Evolutionary conservation across 1,284 basidiomycete species (phyloP).

Genomic region (Wallemia hederae): DNA sequence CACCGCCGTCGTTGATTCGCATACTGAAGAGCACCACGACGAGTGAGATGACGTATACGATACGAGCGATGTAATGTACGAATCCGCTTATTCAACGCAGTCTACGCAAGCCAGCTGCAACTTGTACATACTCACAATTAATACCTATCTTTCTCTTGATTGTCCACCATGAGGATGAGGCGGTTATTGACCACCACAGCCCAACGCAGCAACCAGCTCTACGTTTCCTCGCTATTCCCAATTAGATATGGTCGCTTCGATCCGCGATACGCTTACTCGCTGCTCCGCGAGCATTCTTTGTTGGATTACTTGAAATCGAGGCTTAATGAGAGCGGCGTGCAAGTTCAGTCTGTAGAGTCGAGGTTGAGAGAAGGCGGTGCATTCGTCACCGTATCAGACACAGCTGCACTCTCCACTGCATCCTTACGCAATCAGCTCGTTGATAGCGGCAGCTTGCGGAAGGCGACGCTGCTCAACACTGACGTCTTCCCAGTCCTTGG

Average conservation of each 20-base stretch:
- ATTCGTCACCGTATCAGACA: not conserved
- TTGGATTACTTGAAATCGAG: not conserved
- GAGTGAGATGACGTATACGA: not conserved
- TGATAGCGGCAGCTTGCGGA: not conserved
- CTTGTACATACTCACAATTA: not conserved
- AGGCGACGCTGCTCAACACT: not conserved
- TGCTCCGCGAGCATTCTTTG: not conserved
- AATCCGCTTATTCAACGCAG: not conserved
- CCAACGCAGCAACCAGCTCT: not conserved
- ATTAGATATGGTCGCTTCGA: not conserved
- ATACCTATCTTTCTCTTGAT: not conserved
- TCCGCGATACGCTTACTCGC: not conserved
- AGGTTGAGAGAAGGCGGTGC: not conserved
- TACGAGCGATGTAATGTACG: not conserved
- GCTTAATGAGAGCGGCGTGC: not conserved
- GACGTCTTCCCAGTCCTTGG: conserved; percentile 5
- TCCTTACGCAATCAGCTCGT: conserved; percentile 6
- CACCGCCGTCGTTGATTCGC: not conserved
- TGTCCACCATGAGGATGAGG: not conserved
- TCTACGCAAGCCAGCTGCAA: not conserved
- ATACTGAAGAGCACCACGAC: not conserved
- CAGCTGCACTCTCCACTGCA: conserved; percentile 3
- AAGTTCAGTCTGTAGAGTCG: conserved; percentile 4
- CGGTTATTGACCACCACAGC: not conserved
- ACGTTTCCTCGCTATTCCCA: not conserved